Conservation (phyloP, 1,284 basidiomycete genomes). For the Austroboletus niveus region DNA sequence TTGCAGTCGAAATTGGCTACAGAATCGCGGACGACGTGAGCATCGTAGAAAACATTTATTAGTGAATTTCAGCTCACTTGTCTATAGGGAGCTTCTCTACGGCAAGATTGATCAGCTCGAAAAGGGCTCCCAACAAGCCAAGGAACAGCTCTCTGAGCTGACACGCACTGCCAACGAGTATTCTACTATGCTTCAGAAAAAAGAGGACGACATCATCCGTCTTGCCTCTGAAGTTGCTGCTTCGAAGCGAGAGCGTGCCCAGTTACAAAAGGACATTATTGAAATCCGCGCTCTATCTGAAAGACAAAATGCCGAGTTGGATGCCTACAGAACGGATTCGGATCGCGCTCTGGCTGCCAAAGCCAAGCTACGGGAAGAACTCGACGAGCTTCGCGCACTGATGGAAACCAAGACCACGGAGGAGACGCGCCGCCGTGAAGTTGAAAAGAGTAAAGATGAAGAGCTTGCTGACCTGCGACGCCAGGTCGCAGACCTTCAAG, state of each 20-base stretch:
- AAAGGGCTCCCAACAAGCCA: constrained; percentile 67
- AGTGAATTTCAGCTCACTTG: constrained; percentile 4
- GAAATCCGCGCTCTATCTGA: constrained; percentile 72
- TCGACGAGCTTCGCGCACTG: constrained; percentile 81
- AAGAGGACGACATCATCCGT: constrained; percentile 69
- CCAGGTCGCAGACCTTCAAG: constrained; percentile 59
- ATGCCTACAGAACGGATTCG: constrained; percentile 62
- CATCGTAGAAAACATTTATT: constrained; percentile 7
- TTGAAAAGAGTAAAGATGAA: constrained; percentile 83
- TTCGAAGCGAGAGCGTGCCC: constrained; percentile 52
- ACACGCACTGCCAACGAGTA: constrained; percentile 77
- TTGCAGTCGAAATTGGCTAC: constrained; percentile 69
- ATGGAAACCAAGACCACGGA: constrained; percentile 87
- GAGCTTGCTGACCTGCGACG: constrained; percentile 77
- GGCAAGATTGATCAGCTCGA: constrained; percentile 62
- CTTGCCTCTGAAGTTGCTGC: constrained; percentile 58
- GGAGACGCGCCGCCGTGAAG: constrained; percentile 80
- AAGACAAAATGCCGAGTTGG: constrained; percentile 64
- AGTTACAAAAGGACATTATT: constrained; percentile 56
- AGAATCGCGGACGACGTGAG: constrained; percentile 70
- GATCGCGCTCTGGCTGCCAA: constrained; percentile 52
- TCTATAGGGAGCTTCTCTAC: constrained; percentile 58
- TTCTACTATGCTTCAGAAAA: constrained; percentile 73
- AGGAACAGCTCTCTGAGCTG: constrained; percentile 78
- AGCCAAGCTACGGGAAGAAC: constrained; percentile 72